Percentiles rank a stretch among this genome's conserved stretches.
These are phyloP conservation scores for Colletotrichum magnum DNA, from an alignment of 2,329 filamentous ascomycete genomes.

Conservation along the genomic window DNA sequence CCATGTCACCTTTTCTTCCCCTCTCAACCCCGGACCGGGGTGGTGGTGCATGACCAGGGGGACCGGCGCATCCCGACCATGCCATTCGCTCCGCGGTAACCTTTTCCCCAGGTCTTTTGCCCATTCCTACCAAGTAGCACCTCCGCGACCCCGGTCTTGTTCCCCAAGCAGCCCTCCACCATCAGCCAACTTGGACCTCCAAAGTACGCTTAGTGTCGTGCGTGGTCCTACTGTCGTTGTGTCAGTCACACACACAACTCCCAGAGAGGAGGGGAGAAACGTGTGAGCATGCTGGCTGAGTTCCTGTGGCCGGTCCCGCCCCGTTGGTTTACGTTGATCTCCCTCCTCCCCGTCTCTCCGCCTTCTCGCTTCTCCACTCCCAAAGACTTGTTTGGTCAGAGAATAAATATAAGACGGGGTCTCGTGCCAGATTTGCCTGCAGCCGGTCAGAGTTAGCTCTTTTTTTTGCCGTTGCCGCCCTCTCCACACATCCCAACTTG, in stretches of 20 bases:
- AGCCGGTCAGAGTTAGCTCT: constrained; percentile 18
- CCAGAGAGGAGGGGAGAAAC: constrained; percentile 11
- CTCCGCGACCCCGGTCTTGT: constrained; percentile 27
- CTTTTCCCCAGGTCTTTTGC: constrained; percentile 40
- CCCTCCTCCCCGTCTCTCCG: constrained; percentile 24
- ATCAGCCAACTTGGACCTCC: constrained; percentile 22
- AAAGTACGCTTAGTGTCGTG: constrained; percentile 18
- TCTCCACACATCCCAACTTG: constrained; percentile 16
- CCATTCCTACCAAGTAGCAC: constrained; percentile 13
- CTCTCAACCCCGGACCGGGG: constrained; percentile 36
- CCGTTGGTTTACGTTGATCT: constrained; percentile 35
- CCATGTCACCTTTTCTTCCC: constrained; percentile 34
- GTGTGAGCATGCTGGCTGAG: constrained; percentile 31
- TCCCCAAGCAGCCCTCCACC: constrained; percentile 19
- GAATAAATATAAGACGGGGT: constrained; percentile 26
- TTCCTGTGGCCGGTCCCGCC: constrained; percentile 32
- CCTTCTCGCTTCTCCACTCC: constrained; percentile 12
- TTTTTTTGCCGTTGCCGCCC: constrained; percentile 19
- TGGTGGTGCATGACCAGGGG: constrained; percentile 34
- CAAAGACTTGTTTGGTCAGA: constrained; percentile 10
- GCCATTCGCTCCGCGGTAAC: constrained; percentile 28
- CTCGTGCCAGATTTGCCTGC: constrained; percentile 22
- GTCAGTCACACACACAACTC: constrained; percentile 10
- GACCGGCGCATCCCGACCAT: constrained; percentile 33
- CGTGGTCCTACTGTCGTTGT: constrained; percentile 8